Percentiles rank a stretch among this genome's conserved stretches.
phyloP scores from a whole-genome alignment of 2,329 filamentous ascomycete species.

The Arthrobotrys pseudoclavata region DNA sequence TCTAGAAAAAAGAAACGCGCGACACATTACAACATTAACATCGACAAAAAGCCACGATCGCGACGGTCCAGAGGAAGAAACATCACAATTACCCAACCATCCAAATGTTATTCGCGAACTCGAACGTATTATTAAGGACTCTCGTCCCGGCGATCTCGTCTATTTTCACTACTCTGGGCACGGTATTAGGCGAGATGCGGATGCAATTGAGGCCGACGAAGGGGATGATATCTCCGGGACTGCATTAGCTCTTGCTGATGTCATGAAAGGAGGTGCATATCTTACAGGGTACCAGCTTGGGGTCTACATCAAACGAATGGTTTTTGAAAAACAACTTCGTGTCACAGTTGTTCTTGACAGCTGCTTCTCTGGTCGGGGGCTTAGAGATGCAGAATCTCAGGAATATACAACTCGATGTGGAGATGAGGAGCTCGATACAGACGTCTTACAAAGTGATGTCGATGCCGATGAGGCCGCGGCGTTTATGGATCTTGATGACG shows the following conservation, averaged over 20 bases:
- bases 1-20: background rate
- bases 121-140: constrained; percentile 1
- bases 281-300: constrained; percentile 34
- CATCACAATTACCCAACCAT: constrained; percentile 1
- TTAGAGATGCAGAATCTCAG: background rate
- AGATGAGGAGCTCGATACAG: background rate
- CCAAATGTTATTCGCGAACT: constrained; percentile 28
- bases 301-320: constrained; percentile 25
- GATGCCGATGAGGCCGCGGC: background rate
- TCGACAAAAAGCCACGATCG: background rate
- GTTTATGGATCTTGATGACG: background rate
- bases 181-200: constrained; percentile 25
- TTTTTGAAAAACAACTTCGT: constrained; percentile 18
- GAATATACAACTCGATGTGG: constrained; percentile 5
- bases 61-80: background rate
- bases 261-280: constrained; percentile 28
- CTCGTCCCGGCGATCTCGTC: constrained; percentile 28
- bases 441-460: background rate
- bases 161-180: constrained; percentile 45
- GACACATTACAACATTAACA: constrained; percentile 15
- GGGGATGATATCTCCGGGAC: constrained; percentile 24
- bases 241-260: constrained; percentile 38
- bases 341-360: constrained; percentile 36
- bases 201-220: background rate
- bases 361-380: constrained; percentile 38